Evolutionary conservation across 495 filamentous ascomycete genomes (phyloP).

Genomic region (Trichocladium antarcticum): DNA sequence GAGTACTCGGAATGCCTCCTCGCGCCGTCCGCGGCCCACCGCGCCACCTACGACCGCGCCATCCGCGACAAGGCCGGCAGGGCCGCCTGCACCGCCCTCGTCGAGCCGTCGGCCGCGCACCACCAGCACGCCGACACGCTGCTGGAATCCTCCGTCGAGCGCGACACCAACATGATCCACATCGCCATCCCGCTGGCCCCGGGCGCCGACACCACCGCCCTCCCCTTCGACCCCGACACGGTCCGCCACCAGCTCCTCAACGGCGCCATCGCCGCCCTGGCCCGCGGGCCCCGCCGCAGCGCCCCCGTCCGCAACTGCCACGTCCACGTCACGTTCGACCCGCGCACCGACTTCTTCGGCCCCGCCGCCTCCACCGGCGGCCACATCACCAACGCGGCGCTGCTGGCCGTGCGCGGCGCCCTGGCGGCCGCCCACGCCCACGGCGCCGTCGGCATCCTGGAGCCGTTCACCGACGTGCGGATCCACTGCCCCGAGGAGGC

Average conservation of each 20-base stretch:
- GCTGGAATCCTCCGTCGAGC: conserved; percentile 25
- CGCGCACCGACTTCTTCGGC: conserved; percentile 50
- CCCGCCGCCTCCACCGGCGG: conserved; percentile 49
- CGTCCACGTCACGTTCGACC: conserved; percentile 58
- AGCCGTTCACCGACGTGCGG: conserved; percentile 80
- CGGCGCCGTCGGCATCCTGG: conserved; percentile 56
- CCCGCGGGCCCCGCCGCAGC: conserved; percentile 65
- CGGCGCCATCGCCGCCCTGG: conserved; percentile 72
- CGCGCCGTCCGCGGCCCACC: conserved; percentile 40
- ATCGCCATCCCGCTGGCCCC: conserved; percentile 35
- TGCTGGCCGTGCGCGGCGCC: conserved; percentile 56
- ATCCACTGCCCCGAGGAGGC: conserved; percentile 74
- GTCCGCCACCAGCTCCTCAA: conserved; percentile 59
- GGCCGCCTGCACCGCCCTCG: conserved; percentile 58
- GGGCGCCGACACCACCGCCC: conserved; percentile 23
- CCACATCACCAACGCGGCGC: conserved; percentile 67
- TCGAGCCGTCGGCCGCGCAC: conserved; percentile 49
- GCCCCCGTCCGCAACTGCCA: conserved; percentile 64
- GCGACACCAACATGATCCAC: conserved; percentile 51
- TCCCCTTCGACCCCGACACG: conserved; percentile 47
- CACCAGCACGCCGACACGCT: conserved; percentile 26
- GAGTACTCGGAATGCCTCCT: conserved; percentile 79
- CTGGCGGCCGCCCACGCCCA: conserved; percentile 44
- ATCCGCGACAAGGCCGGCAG: conserved; percentile 69
- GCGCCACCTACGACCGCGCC: conserved; percentile 59